Percentiles rank a stretch among this genome's conserved stretches.
These are phyloP conservation scores for Musa balbisiana DNA, from an alignment of 202 grass and related monocot genomes.

Conservation along the genomic window DNA sequence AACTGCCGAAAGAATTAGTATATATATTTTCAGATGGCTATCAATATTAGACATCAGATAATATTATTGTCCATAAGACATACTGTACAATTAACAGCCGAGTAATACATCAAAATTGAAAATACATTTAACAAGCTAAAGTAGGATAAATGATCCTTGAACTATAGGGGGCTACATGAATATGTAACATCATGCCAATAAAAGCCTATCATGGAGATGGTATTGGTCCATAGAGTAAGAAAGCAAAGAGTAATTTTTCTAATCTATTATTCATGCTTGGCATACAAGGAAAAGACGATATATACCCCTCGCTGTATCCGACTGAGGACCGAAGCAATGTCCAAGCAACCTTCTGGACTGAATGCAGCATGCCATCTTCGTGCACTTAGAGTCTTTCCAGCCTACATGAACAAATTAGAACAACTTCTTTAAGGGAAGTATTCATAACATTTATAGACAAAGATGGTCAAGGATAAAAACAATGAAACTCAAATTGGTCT, in stretches of 20 bases:
- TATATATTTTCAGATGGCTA: too few species aligned
- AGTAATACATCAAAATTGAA: not conserved
- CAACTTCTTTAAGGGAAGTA: not conserved
- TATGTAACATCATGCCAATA: not conserved
- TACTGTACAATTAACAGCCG: too few species aligned
- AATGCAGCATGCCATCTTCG: constrained; percentile 86
- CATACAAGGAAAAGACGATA: too few species aligned
- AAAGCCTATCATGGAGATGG: constrained; percentile 9
- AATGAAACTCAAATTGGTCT: not conserved
- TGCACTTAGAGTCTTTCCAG: constrained; percentile 77
- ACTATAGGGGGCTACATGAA: not conserved
- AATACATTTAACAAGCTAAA: not conserved
- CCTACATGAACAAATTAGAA: constrained; percentile 33
- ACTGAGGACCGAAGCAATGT: constrained; percentile 69
- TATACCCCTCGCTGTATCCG: constrained; percentile 85
- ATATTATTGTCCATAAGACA: too few species aligned
- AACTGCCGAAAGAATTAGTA: too few species aligned
- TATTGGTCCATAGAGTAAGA: too few species aligned
- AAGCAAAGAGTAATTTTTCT: too few species aligned
- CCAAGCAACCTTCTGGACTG: constrained; percentile 48
- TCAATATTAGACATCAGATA: too few species aligned
- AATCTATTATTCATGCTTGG: too few species aligned
- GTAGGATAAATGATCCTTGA: not conserved
- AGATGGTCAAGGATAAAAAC: not conserved
- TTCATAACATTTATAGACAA: not conserved